Evolutionary conservation across 108 stramenopile species (phyloP), one percentile per base, ranked within the genome.

Genomic region (Phaeodactylum tricornutum): DNA sequence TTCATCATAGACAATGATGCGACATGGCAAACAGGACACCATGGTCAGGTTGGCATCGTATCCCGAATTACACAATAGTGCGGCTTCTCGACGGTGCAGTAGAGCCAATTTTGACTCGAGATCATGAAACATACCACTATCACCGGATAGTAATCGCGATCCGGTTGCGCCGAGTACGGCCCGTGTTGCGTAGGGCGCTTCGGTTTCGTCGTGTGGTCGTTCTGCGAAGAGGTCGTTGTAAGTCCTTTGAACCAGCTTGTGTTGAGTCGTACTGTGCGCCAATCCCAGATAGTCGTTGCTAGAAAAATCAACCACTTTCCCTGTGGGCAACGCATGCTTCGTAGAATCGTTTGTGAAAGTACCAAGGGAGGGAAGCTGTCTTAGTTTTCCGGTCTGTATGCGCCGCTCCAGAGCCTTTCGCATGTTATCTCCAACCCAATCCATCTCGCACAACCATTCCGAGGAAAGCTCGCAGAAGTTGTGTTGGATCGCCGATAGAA

Each of bases 211-310:
- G 62, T 41, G 39, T 41, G 16, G 39, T 41, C 5, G 39, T 14
- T 14, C 4, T 24, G 6, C 21, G 6, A 46, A n/a, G 5, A 5
- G 20, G 14, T 4, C 5, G 7, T 24, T 4, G 27, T 46, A 46
- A 4, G 24, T 22, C 5, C 4, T 3, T 46, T 21, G 23, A 1
- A 73, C 37, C 23, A 45, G 16, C 14, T 34, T 26, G 21, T 22
- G 2, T 25, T 43, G 53, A 16, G 6, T 17, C 5, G 31, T 23
- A 44, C 43, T 20, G 12, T 89, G 81, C 2, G 95, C 93, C 31
- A 98, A 57, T 28, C 97, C 94, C 2, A 98, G 84, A 54, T 96
- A 98, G 50, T 98, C 97, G 52, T 98, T 98, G 55, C 86, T 90
- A 17, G 86, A 82, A 69, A 98, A 98, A 57, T 98, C 97, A 35